phyloP scores from a whole-genome alignment of 2,329 filamentous ascomycete genomes.

The Colletotrichum shisoi region DNA sequence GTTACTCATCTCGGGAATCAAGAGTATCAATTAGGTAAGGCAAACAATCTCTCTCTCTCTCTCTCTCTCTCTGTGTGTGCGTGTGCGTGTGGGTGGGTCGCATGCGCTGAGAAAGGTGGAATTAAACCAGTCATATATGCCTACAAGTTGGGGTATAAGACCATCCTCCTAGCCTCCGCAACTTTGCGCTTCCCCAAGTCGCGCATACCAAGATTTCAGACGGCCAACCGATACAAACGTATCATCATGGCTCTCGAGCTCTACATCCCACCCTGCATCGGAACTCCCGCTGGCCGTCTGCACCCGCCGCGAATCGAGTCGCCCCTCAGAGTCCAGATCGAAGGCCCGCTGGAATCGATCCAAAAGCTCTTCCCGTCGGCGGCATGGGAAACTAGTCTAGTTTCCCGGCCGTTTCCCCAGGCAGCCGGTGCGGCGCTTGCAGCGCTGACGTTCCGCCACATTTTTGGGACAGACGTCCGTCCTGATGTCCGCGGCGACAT shows the following conservation, averaged over 20 bases:
- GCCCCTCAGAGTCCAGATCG: slow-evolving; percentile 41
- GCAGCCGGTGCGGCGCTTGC: slow-evolving; percentile 37
- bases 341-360: slow-evolving; percentile 40
- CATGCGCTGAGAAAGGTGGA: too few species aligned
- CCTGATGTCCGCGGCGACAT: slow-evolving; percentile 21
- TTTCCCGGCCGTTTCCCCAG: slow-evolving; percentile 32
- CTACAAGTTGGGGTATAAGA: too few species aligned
- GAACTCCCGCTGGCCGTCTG: slow-evolving; percentile 30
- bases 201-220: too few species aligned
- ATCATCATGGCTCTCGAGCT: slow-evolving; percentile 33
- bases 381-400: slow-evolving; percentile 30
- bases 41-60: too few species aligned
- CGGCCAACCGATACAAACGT: not conserved
- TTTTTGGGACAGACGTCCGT: slow-evolving; percentile 36
- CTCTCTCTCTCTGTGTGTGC: too few species aligned
- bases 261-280: slow-evolving; percentile 39
- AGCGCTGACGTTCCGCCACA: slow-evolving; percentile 23
- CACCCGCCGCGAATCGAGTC: slow-evolving; percentile 38
- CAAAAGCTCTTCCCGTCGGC: slow-evolving; percentile 39
- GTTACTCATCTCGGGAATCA: too few species aligned
- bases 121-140: too few species aligned
- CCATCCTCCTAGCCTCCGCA: too few species aligned
- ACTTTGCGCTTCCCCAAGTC: too few species aligned
- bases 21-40: too few species aligned
- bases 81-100: too few species aligned